Base-by-base conservation (phyloP, 345 rosid genomes). In the Rhodomyrtus tomentosa region DNA sequence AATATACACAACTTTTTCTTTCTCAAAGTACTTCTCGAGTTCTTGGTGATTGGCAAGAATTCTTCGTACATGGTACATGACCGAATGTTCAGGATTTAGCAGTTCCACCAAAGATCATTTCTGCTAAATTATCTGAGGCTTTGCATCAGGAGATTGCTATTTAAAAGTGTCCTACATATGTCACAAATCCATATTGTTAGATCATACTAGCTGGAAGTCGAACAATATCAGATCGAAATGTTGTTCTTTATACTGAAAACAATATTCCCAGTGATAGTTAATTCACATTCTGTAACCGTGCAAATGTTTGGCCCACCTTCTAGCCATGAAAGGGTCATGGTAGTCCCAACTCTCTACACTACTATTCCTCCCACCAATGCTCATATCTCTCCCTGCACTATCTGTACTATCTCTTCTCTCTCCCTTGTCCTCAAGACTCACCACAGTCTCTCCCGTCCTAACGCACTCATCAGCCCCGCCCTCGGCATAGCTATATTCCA, bases 291-390 rank as follows among this genome's bases (percentile, higher is more conserved):
- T 90, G 83, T 92, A 94, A 59, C 93, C 95, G 87, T 93, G 95
- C 89, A 95, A 90, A 87, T 92, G 95, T 87, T 93, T 95, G 49
- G 96, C 94, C 98, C 98, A 95, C 86, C 98, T 88, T 91, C 95
- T 92, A 49, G 95, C 98, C 96, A 95, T 91, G 89, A 88, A 89
- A 82, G 93, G 96, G 82, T 93, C 93, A 86, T 91, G 95, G 87
- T 91, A 93, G 82, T 92, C 95, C 98, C 93, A 94, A 85, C 91
- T 84, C 85, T 93, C 94, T 4, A 87, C 93, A 79, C 88, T 86
- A 74, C 96, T 94, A 48, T 84, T 90, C 85, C 95, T 92, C 72
- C 93, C 93, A 45, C 92, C 89, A 62, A 85, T 85, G 88, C 87
- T 86, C 72, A 29, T 83, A 55, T 90, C 92, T 36, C 89, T 87